phyloP scores from a whole-genome alignment of 805 yeast genomes.

The Wickerhamiella australiensis region DNA sequence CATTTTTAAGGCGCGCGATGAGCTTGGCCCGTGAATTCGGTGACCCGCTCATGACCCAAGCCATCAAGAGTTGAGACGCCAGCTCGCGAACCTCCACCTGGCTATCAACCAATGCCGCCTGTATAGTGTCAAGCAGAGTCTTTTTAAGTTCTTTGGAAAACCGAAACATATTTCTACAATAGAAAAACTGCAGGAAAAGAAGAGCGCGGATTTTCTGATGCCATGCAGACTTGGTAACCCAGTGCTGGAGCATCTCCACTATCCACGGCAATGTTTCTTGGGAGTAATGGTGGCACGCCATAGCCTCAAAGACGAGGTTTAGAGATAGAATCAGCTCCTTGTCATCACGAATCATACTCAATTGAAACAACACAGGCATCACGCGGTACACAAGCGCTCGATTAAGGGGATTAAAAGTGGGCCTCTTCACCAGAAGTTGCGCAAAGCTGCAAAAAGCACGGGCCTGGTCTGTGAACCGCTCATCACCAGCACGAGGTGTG shows the following conservation, averaged over 20 bases:
- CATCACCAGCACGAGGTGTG: background rate
- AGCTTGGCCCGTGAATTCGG: slow-evolving; percentile 31
- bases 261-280: slow-evolving; percentile 34
- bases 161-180: slow-evolving; percentile 51
- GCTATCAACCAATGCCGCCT: slow-evolving; percentile 42
- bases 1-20: slow-evolving; percentile 34
- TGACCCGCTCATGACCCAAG: slow-evolving; percentile 57
- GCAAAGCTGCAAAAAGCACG: slow-evolving; percentile 8
- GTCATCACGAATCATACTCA: slow-evolving; percentile 63
- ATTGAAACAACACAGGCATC: slow-evolving; percentile 54
- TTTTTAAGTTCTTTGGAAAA: slow-evolving; percentile 38
- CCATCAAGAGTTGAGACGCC: slow-evolving; percentile 64
- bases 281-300: slow-evolving; percentile 40
- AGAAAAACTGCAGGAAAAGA: slow-evolving; percentile 59
- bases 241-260: slow-evolving; percentile 17
- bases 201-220: slow-evolving; percentile 57
- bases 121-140: slow-evolving; percentile 40
- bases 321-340: slow-evolving; percentile 44
- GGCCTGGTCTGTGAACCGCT: background rate
- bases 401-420: background rate
- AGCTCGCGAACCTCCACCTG: slow-evolving; percentile 65
- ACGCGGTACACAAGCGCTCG: slow-evolving; percentile 30
- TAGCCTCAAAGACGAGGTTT: slow-evolving; percentile 33
- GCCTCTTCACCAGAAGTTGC: background rate
- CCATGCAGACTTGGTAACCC: slow-evolving; percentile 31